Evolutionary conservation across 345 rosid genomes (phyloP), one percentile per base, ranked within the genome.

Genomic region (Dipteronia sinensis): DNA sequence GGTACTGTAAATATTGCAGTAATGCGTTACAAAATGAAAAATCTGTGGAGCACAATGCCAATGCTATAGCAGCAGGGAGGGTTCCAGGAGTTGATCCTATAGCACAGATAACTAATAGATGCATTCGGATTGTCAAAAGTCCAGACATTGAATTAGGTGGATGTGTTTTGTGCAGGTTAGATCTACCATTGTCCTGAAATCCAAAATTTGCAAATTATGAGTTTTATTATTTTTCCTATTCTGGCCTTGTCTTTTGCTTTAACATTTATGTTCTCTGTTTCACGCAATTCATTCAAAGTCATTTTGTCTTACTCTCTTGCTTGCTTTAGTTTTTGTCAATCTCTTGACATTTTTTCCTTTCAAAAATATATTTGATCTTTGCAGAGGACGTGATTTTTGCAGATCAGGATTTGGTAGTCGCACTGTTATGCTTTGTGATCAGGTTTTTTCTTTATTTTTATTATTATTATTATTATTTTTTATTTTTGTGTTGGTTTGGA

Each of bases 41-140:
- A 77, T 87, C 86, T 71, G 97, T 89, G 78, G 93, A 90, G 81
- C 82, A 58, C 63, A 94, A 91, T 83, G 89, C 78, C 64, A 91
- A 96, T 82, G 97, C 99, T 34, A 72, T 90, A 77, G 98, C 98
- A 23, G 99, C 97, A 75, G 97, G 98, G 62, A 91, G 97, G 80
- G 87, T 94, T 84, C 85, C 86, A 6, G 99, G 98, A 84, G 88
- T 90, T 82, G 99, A 96, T 87, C 94, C 97, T 27, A 90, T 93
- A 70, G 94, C 87, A 68, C 88, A 95, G 85, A 95, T 95, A 82
- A 85, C 93, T 29, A 87, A 85, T 79, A 83, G 98, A 80, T 92
- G 95, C 86, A 96, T 94, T 75, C 95, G 98, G 29, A 94, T 94
- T 74, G 94, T 94, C 76, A 82, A 87, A 80, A 87, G 90, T 23